Conservation (phyloP, 2,329 filamentous ascomycete species). For the Neobulgaria alba region DNA sequence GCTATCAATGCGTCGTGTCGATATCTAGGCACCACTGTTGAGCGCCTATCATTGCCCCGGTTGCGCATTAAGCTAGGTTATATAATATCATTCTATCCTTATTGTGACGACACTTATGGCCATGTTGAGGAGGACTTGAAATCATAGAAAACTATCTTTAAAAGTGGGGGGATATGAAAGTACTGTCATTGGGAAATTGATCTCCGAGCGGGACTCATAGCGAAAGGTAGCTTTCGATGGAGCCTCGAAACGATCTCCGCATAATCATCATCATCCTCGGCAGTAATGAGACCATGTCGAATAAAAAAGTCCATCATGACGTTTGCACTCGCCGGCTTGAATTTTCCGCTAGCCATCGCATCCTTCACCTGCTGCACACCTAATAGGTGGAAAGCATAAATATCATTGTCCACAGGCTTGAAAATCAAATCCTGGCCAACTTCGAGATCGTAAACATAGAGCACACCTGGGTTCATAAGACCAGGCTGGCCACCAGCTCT, state of each 20-base stretch:
- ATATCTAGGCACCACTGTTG: too few relatives aligned
- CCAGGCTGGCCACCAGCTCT: constrained; percentile 53
- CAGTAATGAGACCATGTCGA: constrained; percentile 63
- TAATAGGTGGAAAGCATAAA: constrained; percentile 66
- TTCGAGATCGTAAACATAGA: constrained; percentile 73
- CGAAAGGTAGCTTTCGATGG: constrained; percentile 28
- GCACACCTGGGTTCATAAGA: constrained; percentile 53
- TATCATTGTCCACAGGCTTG: constrained; percentile 67
- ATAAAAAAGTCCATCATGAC: constrained; percentile 78
- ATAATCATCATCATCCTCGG: constrained; percentile 64
- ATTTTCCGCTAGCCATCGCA: constrained; percentile 58
- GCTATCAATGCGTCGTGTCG: too few relatives aligned
- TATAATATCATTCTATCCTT: too few relatives aligned
- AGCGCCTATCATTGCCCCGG: too few relatives aligned
- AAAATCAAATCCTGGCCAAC: constrained; percentile 49
- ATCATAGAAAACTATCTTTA: too few relatives aligned
- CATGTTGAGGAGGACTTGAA: too few relatives aligned
- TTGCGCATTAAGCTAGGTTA: too few relatives aligned
- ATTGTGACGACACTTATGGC: too few relatives aligned
- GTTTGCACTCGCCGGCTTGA: constrained; percentile 76
- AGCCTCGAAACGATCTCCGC: constrained; percentile 52
- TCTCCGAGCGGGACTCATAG: not conserved
- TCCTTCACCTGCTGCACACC: constrained; percentile 48
- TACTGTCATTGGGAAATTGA: too few relatives aligned
- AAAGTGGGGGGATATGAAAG: too few relatives aligned